phyloP scores from a whole-genome alignment of 2,329 filamentous ascomycete genomes.

The Sporothrix mexicana region DNA sequence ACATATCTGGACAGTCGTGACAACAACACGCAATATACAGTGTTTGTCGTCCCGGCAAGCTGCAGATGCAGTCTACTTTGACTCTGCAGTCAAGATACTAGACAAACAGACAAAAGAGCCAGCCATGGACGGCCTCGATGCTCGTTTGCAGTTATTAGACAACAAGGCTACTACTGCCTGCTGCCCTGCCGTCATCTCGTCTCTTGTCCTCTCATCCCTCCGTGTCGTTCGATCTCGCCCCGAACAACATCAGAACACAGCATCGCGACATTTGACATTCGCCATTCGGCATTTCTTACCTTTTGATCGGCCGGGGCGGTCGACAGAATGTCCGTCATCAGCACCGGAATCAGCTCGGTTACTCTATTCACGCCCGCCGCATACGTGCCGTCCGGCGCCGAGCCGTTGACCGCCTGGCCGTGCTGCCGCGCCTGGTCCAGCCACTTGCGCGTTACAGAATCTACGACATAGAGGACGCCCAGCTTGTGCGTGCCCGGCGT shows the following conservation, averaged over 20 bases:
- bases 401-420: slow-evolving; percentile 79
- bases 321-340: slow-evolving; percentile 95
- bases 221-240: background rate
- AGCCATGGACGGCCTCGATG: background rate
- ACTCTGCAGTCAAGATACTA: slow-evolving; percentile 2
- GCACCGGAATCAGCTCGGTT: slow-evolving; percentile 87
- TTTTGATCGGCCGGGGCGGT: slow-evolving; percentile 92
- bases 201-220: background rate
- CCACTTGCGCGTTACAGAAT: slow-evolving; percentile 99
- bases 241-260: background rate
- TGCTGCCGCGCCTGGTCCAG: slow-evolving; percentile 90
- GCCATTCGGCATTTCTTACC: slow-evolving; percentile 78
- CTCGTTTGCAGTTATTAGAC: slow-evolving; percentile 10
- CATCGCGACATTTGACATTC: background rate
- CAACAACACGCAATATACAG: background rate
- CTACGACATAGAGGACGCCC: slow-evolving; percentile 99
- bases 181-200: background rate
- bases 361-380: slow-evolving; percentile 95
- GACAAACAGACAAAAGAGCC: background rate
- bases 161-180: background rate
- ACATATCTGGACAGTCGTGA: too few relatives aligned
- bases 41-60: slow-evolving; percentile 18
- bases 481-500: slow-evolving; percentile 94
- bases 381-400: slow-evolving; percentile 88
- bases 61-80: slow-evolving; percentile 25